phyloP scores from a whole-genome alignment of 2,329 filamentous ascomycete genomes.

The Ophiostoma montium region DNA sequence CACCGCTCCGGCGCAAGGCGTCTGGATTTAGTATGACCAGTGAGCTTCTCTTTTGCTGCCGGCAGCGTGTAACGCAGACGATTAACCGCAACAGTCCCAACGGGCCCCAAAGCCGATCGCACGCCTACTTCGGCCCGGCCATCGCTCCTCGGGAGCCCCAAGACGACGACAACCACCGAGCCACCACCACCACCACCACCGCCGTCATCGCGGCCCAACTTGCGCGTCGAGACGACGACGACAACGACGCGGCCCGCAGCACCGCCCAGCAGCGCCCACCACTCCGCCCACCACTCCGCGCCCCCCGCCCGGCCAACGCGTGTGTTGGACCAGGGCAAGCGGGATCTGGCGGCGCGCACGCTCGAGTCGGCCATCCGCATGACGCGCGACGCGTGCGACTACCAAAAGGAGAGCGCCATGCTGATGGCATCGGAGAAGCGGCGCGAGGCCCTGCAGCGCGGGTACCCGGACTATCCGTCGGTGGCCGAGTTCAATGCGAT shows the following conservation, averaged over 20 bases:
- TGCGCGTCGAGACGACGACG: too few relatives aligned
- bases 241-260: too few relatives aligned
- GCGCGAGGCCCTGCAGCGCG: slow-evolving; percentile 1
- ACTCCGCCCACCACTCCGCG: too few relatives aligned
- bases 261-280: too few relatives aligned
- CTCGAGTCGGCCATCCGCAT: background rate
- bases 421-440: background rate
- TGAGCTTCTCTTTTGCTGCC: too few relatives aligned
- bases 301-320: too few relatives aligned
- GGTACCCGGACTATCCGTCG: slow-evolving; percentile 9
- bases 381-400: background rate
- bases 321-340: background rate
- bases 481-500: background rate
- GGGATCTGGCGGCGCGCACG: background rate
- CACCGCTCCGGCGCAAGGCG: background rate
- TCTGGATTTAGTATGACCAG: background rate
- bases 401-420: background rate
- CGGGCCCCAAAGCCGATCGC: background rate
- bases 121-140: background rate
- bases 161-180: too few relatives aligned
- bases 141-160: background rate
- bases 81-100: background rate
- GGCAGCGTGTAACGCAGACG: too few relatives aligned
- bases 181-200: too few relatives aligned
- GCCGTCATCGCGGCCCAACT: too few relatives aligned